Conservation (phyloP, 2,329 filamentous ascomycete genomes). For the Diaporthe batatas region DNA sequence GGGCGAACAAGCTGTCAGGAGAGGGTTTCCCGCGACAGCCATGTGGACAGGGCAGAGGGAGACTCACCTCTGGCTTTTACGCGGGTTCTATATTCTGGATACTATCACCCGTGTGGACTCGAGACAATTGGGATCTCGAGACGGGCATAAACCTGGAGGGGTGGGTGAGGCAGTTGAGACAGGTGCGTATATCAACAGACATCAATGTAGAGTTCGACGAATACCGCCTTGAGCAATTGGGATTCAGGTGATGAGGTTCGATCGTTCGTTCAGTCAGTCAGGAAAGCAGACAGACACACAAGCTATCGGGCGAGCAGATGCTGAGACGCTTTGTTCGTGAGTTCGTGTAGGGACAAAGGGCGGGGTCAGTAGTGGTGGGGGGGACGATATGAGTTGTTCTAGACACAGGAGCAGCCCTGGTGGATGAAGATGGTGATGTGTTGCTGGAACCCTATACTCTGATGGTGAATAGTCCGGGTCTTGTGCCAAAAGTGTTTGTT, state of each 20-base stretch:
- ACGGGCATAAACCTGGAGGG: constrained; percentile 70
- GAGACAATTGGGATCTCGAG: constrained; percentile 67
- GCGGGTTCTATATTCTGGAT: constrained; percentile 66
- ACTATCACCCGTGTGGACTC: constrained; percentile 69
- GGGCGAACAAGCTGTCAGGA: neutral
- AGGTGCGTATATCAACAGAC: constrained; percentile 70
- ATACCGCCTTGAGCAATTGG: constrained; percentile 25
- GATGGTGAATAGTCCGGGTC: neutral
- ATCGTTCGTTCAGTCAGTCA: constrained; percentile 26
- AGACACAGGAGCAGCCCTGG: neutral
- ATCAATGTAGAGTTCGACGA: constrained; percentile 62
- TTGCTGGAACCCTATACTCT: neutral
- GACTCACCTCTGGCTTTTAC: constrained; percentile 43
- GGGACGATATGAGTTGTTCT: neutral
- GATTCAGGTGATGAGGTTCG: constrained; percentile 44
- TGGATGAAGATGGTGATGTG: neutral
- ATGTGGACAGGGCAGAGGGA: neutral
- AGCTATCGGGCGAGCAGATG: neutral
- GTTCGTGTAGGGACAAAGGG: constrained; percentile 8
- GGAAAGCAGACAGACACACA: neutral
- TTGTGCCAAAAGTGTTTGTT: neutral
- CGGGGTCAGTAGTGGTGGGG: neutral
- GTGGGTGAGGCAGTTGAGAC: constrained; percentile 69
- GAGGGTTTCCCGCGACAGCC: neutral
- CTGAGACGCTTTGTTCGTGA: neutral